Percentiles rank a stretch among this genome's conserved stretches.
phyloP scores from a whole-genome alignment of 2,329 filamentous ascomycete genomes.

The Orbilia ellipsospora region DNA sequence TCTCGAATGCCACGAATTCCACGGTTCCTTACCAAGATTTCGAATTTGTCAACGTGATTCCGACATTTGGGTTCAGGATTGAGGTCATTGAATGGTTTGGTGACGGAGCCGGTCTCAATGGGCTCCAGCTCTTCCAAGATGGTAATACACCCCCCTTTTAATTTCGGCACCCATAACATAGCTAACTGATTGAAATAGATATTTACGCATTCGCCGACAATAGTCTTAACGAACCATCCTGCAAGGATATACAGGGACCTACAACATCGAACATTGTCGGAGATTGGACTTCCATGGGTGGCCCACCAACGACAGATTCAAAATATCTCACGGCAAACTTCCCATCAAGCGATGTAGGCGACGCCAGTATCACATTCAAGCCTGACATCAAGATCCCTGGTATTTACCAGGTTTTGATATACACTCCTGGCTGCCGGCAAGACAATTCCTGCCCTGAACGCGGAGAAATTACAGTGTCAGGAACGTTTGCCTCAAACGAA shows the following conservation, averaged over 20 bases:
- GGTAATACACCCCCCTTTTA: slow-evolving; percentile 62
- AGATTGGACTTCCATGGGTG: slow-evolving; percentile 73
- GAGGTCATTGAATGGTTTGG: slow-evolving; percentile 91
- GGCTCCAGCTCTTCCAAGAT: slow-evolving; percentile 87
- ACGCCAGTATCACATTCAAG: slow-evolving; percentile 75
- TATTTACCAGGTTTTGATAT: slow-evolving; percentile 90
- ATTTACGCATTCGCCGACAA: slow-evolving; percentile 87
- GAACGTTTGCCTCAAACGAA: slow-evolving; percentile 70
- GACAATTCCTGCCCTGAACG: slow-evolving; percentile 80
- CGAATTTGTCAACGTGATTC: slow-evolving; percentile 84
- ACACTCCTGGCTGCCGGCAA: slow-evolving; percentile 87
- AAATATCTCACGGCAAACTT: slow-evolving; percentile 80
- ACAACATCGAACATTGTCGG: slow-evolving; percentile 78
- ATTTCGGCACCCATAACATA: not conserved
- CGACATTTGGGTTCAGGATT: slow-evolving; percentile 86
- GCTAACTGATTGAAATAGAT: slow-evolving; percentile 64
- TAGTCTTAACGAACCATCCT: slow-evolving; percentile 87
- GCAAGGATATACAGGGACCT: slow-evolving; percentile 72
- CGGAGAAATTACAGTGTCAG: slow-evolving; percentile 84
- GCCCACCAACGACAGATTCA: slow-evolving; percentile 67
- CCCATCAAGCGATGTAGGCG: slow-evolving; percentile 69
- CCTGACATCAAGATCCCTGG: slow-evolving; percentile 89
- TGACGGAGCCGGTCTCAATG: slow-evolving; percentile 81
- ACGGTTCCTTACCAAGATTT: slow-evolving; percentile 84
- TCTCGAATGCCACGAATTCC: slow-evolving; percentile 73